Base-by-base conservation (phyloP, 495 filamentous ascomycete species). In the Chaetomium cochliodes region DNA sequence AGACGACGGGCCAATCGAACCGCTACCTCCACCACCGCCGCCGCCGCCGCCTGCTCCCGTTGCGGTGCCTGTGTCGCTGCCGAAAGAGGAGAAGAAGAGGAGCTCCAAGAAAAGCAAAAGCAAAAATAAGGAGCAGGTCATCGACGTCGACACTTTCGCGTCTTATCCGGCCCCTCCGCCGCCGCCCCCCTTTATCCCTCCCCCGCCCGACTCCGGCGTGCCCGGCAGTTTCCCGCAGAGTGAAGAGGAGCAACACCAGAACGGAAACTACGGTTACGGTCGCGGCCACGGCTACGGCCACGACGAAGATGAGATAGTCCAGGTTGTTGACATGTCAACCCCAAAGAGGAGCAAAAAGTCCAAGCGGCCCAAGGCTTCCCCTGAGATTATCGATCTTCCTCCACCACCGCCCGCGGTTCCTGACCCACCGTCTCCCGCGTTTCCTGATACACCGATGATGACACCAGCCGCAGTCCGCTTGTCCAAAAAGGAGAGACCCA, bases 151-250 rank as follows among this genome's bases (percentile, higher is more conserved):
- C 49, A 53, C 68, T 41, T 64, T 62, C 25, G 50, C 68, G n/a
- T 60, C 66, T 6, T 18, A 44, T 25, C 53, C 70, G 4, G 60
- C 68, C 1, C 60, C 71, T 12, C 70, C 73, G 44, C 44, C 44
- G 44, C 44, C 33, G 33, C 33, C 33, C 11, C 33, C 33, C 33
- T 37, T 50, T 25, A 50, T 50, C 3, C 62, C 66, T 22, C 61
- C 65, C 37, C 37, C 58, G 84, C 65, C 82, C 81, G 53, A 47
- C 79, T 87, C 76, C 39, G 74, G 68, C 1, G 62, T 81, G 16
- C 83, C 82, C 53, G 81, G 81, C 53, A 77, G 76, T 22, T 84
- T 82, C 65, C 83, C 82, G 3, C 25, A 67, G 28, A 79, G 78
- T 58, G 70, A 74, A 26, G 80, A 77, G 20, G 67, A 71, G 13